Evolutionary conservation across 2,329 filamentous ascomycete genomes (phyloP), one percentile per base, ranked within the genome.

Genomic region (Tolypocladium endophyticum): DNA sequence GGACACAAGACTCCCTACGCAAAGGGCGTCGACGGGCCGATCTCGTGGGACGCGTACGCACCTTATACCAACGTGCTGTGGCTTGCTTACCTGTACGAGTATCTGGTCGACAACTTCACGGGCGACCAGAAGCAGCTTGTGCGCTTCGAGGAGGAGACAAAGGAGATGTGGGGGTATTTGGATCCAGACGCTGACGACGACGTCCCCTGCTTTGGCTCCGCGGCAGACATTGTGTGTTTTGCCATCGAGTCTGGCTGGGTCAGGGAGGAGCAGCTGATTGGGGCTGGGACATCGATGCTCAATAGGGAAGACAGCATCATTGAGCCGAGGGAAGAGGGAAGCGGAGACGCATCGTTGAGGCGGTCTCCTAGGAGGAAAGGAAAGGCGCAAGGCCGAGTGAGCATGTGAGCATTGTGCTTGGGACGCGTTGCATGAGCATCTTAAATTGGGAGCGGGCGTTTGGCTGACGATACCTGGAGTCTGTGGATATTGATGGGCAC

Each of bases 61-160:
- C 83, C 85, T 0, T 87, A 87, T 68, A 86, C 82, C 5, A 87
- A 87, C 62, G 82, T 87, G 1, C 72, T 87, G 23, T 87, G 85
- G 85, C 75, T 87, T 50, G 81, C 82, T 3, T 87, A 86, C 62
- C 72, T 86, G 6, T 85, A 85, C 65, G 72, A 76, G 41, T 85
- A 84, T 68, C 70, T 85, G 59, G 65, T 74, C 3, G 64, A 62
- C 8, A 74, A 79, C 61, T 85, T 82, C 63, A 62, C 65, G 14
- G 81, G 82, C 6, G 72, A 75, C 11, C 77, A 74, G 64, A 74
- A 72, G 60, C 76, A 80, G 25, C 67, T 84, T 16, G 67, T 66
- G 4, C 61, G 64, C 2, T 86, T 86, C 65, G 75, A 73, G 60
- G 72, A 71, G 20, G 69, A 74, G 50, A 85, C 81, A 1, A 73